Percentiles rank a stretch among this genome's conserved stretches.
phyloP scores from a whole-genome alignment of 2,329 filamentous ascomycete species.

The Monosporascus sp. region DNA sequence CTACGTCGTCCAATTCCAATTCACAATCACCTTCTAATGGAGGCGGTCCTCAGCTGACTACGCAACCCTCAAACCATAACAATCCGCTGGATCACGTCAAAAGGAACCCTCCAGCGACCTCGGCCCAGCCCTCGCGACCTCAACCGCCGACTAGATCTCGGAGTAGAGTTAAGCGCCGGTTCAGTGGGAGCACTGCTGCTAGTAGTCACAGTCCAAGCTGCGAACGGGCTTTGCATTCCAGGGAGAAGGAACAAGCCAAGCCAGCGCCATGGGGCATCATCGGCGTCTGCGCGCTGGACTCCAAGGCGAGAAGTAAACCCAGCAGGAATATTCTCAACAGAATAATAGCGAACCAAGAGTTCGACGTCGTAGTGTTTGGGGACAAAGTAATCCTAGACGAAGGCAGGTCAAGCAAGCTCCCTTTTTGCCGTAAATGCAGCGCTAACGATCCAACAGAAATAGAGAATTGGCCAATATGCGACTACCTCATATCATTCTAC shows the following conservation, averaged over 20 bases:
- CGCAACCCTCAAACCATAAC: slow-evolving; percentile 33
- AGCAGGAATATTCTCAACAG: slow-evolving; percentile 94
- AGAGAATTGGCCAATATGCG: slow-evolving; percentile 42
- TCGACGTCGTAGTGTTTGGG: slow-evolving; percentile 95
- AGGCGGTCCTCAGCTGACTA: slow-evolving; percentile 40
- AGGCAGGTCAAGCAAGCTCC: slow-evolving; percentile 38
- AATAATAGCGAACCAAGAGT: slow-evolving; percentile 83
- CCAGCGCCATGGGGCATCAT: slow-evolving; percentile 63
- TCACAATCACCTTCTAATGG: slow-evolving; percentile 32
- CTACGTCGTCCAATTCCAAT: slow-evolving; percentile 42
- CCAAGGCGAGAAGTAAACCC: slow-evolving; percentile 94
- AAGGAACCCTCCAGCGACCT: slow-evolving; percentile 30
- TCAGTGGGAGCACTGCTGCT: slow-evolving; percentile 75
- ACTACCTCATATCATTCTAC: slow-evolving; percentile 97
- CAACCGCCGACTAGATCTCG: slow-evolving; percentile 52
- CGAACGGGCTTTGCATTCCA: slow-evolving; percentile 51
- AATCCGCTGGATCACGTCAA: slow-evolving; percentile 43
- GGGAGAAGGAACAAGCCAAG: slow-evolving; percentile 56
- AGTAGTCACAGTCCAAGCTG: slow-evolving; percentile 77
- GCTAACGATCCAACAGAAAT: slow-evolving; percentile 32
- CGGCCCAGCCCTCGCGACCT: slow-evolving; percentile 28
- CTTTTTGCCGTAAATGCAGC: not conserved
- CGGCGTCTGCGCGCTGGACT: slow-evolving; percentile 90
- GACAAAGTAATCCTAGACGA: slow-evolving; percentile 99
- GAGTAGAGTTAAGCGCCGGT: slow-evolving; percentile 65